These are phyloP conservation scores for Xylaria digitata DNA, from an alignment of 2,329 filamentous ascomycete genomes.

Conservation along the genomic window DNA sequence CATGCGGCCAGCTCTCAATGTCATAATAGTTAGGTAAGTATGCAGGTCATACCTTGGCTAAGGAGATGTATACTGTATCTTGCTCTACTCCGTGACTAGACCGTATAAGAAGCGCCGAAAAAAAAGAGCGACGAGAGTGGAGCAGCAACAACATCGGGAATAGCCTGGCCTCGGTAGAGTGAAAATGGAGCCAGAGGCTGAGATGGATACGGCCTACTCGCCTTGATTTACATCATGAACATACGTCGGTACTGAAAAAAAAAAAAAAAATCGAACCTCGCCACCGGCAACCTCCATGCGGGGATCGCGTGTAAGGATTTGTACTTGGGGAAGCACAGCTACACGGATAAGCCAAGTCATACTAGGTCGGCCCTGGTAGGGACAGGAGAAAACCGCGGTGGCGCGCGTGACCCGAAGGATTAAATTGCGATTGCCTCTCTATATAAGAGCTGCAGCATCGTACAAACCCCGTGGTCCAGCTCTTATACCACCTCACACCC, in stretches of 20 bases:
- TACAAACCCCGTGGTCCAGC: neutral
- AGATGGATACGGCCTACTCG: conserved; percentile 9
- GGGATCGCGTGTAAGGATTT: conserved; percentile 8
- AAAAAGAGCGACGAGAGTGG: neutral
- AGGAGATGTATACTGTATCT: neutral
- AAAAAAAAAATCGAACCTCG: no score
- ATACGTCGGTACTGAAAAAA: no score
- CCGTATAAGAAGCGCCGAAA: no score
- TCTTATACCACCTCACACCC: neutral
- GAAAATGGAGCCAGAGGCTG: neutral
- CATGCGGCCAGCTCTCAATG: no score
- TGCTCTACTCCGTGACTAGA: no score
- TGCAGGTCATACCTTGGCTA: neutral
- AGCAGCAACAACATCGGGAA: neutral
- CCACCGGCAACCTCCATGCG: conserved; percentile 8
- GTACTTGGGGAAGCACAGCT: conserved; percentile 7
- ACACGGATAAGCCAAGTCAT: neutral
- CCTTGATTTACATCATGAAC: conserved; percentile 12
- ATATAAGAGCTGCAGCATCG: conserved; percentile 19
- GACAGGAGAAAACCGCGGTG: conserved; percentile 1
- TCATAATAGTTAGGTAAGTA: neutral
- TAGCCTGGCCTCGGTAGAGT: neutral
- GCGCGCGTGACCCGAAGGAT: conserved; percentile 15
- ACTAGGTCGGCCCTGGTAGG: neutral
- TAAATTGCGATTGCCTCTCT: neutral